Evolutionary conservation across 108 stramenopile genomes (phyloP).

Genomic region (Fragilaria radians): DNA sequence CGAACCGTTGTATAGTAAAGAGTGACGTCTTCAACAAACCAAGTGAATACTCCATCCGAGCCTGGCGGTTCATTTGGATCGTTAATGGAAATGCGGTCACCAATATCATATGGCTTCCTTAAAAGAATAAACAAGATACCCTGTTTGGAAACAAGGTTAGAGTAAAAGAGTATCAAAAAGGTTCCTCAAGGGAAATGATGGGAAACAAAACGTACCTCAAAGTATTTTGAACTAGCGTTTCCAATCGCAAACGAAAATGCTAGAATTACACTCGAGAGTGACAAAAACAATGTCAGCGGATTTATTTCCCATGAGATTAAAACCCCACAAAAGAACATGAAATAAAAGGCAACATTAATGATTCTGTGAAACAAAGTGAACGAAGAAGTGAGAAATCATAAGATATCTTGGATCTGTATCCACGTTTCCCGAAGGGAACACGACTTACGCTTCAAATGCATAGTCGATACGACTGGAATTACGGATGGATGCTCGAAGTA

Average conservation of each 20-base stretch:
- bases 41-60: slow-evolving; percentile 34
- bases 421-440: too few species aligned
- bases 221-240: slow-evolving; percentile 22
- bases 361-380: slow-evolving; percentile 7
- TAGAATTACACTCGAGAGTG: slow-evolving; percentile 26
- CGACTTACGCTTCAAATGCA: slow-evolving; percentile 9
- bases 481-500: slow-evolving; percentile 53
- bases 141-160: too few species aligned
- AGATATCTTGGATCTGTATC: too few species aligned
- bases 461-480: slow-evolving; percentile 62
- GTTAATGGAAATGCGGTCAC: slow-evolving; percentile 39
- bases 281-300: slow-evolving; percentile 36
- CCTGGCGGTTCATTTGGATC: slow-evolving; percentile 27
- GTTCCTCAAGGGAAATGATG: background rate
- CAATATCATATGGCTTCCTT: slow-evolving; percentile 32
- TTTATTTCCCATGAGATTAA: slow-evolving; percentile 39
- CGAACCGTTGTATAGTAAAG: slow-evolving; percentile 58
- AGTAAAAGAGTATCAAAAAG: background rate
- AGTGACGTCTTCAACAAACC: slow-evolving; percentile 59
- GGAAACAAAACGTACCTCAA: slow-evolving; percentile 32
- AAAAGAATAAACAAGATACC: slow-evolving; percentile 60
- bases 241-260: slow-evolving; percentile 34
- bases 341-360: slow-evolving; percentile 49
- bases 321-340: slow-evolving; percentile 22
- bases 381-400: background rate